These are phyloP conservation scores for Aspergillus leporis DNA, from an alignment of 495 filamentous ascomycete genomes.

Conservation along the genomic window DNA sequence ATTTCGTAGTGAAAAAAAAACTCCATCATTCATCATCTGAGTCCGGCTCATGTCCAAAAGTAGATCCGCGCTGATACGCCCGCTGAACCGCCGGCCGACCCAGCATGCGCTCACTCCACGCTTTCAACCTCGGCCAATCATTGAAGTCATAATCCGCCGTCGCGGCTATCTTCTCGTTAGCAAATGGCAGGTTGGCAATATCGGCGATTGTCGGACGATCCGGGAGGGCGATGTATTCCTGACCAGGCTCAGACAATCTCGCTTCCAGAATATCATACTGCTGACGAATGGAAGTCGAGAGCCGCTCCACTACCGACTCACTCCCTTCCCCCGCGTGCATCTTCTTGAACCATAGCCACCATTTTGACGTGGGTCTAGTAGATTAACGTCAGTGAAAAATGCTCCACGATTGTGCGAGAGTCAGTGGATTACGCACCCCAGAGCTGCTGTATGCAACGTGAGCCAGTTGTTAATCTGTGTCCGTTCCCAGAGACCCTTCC, in stretches of 20 bases:
- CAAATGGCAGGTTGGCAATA: not conserved
- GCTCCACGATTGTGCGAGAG: no score
- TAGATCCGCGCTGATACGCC: not conserved
- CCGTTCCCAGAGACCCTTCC: not conserved
- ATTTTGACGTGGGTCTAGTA: conserved; percentile 5
- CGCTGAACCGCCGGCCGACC: not conserved
- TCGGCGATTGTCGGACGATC: not conserved
- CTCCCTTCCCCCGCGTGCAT: no score
- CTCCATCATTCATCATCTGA: no score
- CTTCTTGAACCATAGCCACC: conserved; percentile 10
- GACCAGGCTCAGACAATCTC: not conserved
- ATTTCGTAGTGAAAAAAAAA: no score
- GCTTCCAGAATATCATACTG: conserved; percentile 7
- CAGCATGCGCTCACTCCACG: not conserved
- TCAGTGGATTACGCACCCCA: no score
- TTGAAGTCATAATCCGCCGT: not conserved
- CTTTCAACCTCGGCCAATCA: not conserved
- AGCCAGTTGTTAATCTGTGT: not conserved
- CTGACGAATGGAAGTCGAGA: no score
- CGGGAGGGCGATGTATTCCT: conserved; percentile 1
- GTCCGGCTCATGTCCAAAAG: not conserved
- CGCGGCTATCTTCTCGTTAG: not conserved
- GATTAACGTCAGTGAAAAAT: not conserved
- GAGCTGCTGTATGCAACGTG: conserved; percentile 5
- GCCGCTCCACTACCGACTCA: no score